Conservation (phyloP, 1,284 basidiomycete species). For the Xerocomus nothofagi region DNA sequence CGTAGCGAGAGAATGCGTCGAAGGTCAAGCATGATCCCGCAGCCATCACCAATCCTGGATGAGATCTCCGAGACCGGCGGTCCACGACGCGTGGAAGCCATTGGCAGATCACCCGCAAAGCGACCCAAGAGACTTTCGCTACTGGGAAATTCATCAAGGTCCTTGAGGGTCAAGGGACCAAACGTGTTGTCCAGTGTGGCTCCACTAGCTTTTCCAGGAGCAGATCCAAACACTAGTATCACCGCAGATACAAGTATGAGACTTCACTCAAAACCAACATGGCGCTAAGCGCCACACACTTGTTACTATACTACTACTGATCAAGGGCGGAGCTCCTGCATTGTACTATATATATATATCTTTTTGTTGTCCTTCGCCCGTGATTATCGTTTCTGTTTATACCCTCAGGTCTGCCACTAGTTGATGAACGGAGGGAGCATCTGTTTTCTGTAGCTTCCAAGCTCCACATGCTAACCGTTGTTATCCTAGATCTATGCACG, state of each 20-base stretch:
- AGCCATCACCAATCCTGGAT: conserved; percentile 47
- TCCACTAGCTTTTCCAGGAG: conserved; percentile 22
- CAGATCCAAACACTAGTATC: conserved; percentile 33
- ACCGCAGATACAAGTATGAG: conserved; percentile 26
- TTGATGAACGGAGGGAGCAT: conserved; percentile 10
- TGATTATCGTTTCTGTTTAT: conserved; percentile 24
- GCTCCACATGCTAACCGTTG: conserved; percentile 28
- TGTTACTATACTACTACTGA: conserved; percentile 8
- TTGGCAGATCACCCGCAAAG: conserved; percentile 61
- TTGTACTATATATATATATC: conserved; percentile 20
- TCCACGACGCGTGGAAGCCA: conserved; percentile 41
- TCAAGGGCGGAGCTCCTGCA: conserved; percentile 15
- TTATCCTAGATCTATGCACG: conserved; percentile 29
- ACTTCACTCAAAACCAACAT: conserved; percentile 25
- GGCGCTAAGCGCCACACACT: conserved; percentile 25
- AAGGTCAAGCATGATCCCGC: conserved; percentile 75
- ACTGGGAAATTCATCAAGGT: conserved; percentile 35
- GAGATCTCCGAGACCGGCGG: conserved; percentile 34
- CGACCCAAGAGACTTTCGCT: conserved; percentile 63
- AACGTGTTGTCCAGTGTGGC: conserved; percentile 19
- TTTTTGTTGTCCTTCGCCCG: conserved; percentile 11
- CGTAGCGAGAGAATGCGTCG: conserved; percentile 68
- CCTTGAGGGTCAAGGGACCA: conserved; percentile 30
- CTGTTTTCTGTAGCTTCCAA: conserved; percentile 4
- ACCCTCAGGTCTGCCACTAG: conserved; percentile 14